These are phyloP conservation scores for Bipolaris zeicola DNA, from an alignment of 2,329 filamentous ascomycete genomes.

Conservation along the genomic window DNA sequence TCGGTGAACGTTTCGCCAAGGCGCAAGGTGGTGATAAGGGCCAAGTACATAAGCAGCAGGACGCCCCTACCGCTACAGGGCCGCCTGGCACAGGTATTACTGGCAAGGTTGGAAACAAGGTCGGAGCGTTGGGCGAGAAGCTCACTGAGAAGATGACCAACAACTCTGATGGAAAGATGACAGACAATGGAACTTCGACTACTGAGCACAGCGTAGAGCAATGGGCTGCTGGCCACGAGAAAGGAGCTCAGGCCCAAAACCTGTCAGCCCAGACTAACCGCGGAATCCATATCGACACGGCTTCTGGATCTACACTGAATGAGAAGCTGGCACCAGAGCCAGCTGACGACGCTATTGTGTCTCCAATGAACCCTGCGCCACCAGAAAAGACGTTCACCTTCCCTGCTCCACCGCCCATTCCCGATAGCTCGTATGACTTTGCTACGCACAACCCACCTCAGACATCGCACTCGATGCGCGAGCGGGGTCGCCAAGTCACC, in stretches of 20 bases:
- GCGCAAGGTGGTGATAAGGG: conserved; percentile 62
- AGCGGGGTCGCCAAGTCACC: conserved; percentile 41
- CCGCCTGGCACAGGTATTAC: conserved; percentile 52
- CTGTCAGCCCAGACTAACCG: conserved; percentile 6
- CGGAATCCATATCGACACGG: conserved; percentile 28
- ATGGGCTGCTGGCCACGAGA: conserved; percentile 49
- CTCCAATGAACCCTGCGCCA: conserved; percentile 31
- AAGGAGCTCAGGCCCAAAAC: conserved; percentile 24
- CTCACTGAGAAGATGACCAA: conserved; percentile 37
- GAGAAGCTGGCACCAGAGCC: conserved; percentile 41
- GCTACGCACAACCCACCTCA: conserved; percentile 11
- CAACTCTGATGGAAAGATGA: conserved; percentile 22
- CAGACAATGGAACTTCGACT: conserved; percentile 11
- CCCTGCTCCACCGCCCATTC: conserved; percentile 44
- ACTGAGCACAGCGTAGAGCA: conserved; percentile 38
- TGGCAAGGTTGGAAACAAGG: conserved; percentile 34
- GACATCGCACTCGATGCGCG: conserved; percentile 23
- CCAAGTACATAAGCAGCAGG: conserved; percentile 56
- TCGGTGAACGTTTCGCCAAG: conserved; percentile 77
- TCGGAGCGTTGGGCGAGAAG: conserved; percentile 36
- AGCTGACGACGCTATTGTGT: conserved; percentile 39
- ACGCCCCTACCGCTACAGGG: conserved; percentile 55
- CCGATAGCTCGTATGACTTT: conserved; percentile 18
- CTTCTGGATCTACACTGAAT: conserved; percentile 27
- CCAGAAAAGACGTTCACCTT: conserved; percentile 36